Conservation (phyloP, 129 eudicot genomes). For the Tagetes patula region DNA sequence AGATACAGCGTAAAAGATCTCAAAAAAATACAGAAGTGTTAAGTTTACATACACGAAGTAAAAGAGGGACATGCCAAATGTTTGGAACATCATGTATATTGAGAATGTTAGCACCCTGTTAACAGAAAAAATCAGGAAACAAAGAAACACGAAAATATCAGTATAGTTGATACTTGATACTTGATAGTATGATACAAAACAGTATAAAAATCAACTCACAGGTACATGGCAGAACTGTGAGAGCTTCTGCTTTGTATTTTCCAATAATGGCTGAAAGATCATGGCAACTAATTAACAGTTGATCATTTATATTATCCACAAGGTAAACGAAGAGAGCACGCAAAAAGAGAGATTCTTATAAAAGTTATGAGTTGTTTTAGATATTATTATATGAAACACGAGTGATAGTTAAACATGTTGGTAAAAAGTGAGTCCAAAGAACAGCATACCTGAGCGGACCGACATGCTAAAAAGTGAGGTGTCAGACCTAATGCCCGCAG, state of each 20-base stretch:
- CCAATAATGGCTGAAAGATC: slow-evolving; percentile 82
- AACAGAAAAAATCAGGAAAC: slow-evolving; percentile 9
- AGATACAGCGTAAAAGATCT: slow-evolving; percentile 4
- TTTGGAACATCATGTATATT: slow-evolving; percentile 97
- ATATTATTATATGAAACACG: not conserved
- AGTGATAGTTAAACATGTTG: not conserved
- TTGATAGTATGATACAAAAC: slow-evolving; percentile 12
- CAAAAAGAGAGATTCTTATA: not conserved
- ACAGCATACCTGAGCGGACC: slow-evolving; percentile 76
- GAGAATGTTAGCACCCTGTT: slow-evolving; percentile 80
- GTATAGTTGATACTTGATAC: not conserved
- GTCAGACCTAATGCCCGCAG: slow-evolving; percentile 97
- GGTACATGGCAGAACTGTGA: slow-evolving; percentile 97
- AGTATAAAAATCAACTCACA: slow-evolving; percentile 48
- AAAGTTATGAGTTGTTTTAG: not conserved
- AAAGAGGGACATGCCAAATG: slow-evolving; percentile 96
- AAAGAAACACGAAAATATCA: not conserved
- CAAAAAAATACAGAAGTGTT: slow-evolving; percentile 11
- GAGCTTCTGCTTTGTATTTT: slow-evolving; percentile 83
- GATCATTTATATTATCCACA: not conserved
- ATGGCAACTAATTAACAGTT: slow-evolving; percentile 13
- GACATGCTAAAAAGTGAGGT: slow-evolving; percentile 96
- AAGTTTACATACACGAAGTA: slow-evolving; percentile 66
- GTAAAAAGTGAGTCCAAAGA: slow-evolving; percentile 7
- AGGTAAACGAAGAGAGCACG: not conserved